These are phyloP conservation scores for Flaveria sonorensis DNA, from an alignment of 129 eudicot genomes.

Conservation along the genomic window DNA sequence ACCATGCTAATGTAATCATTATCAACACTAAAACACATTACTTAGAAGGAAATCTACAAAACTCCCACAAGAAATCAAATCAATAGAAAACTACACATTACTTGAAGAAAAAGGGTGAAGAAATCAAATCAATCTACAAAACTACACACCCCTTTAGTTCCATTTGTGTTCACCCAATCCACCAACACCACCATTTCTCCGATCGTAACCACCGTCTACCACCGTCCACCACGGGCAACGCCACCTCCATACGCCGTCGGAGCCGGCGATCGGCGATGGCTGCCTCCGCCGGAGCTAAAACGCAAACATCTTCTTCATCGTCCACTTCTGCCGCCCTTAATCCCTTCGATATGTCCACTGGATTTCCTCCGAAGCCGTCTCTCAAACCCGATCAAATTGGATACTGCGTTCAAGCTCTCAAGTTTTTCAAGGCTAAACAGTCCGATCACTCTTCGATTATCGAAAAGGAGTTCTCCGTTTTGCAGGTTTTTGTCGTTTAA, in stretches of 20 bases:
- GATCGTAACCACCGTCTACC: constrained; percentile 13
- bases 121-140: too few relatives aligned
- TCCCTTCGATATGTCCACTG: constrained; percentile 43
- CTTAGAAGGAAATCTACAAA: too few relatives aligned
- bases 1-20: too few relatives aligned
- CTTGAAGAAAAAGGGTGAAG: too few relatives aligned
- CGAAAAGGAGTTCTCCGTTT: constrained; percentile 50
- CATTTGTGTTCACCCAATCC: constrained; percentile 4
- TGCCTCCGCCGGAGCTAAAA: constrained; percentile 33
- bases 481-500: not conserved
- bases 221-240: constrained; percentile 61
- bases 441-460: constrained; percentile 32
- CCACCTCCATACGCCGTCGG: constrained; percentile 40
- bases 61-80: too few relatives aligned
- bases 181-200: not conserved
- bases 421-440: constrained; percentile 49
- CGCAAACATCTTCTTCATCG: constrained; percentile 24
- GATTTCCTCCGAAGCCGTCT: constrained; percentile 38
- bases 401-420: constrained; percentile 65
- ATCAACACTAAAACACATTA: too few relatives aligned
- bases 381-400: constrained; percentile 66
- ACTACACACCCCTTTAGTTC: not conserved
- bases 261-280: constrained; percentile 75
- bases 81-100: too few relatives aligned
- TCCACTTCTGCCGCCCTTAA: constrained; percentile 24